These are phyloP conservation scores for Biscutella laevigata DNA, from an alignment of 441 rosid species.

Conservation along the genomic window DNA sequence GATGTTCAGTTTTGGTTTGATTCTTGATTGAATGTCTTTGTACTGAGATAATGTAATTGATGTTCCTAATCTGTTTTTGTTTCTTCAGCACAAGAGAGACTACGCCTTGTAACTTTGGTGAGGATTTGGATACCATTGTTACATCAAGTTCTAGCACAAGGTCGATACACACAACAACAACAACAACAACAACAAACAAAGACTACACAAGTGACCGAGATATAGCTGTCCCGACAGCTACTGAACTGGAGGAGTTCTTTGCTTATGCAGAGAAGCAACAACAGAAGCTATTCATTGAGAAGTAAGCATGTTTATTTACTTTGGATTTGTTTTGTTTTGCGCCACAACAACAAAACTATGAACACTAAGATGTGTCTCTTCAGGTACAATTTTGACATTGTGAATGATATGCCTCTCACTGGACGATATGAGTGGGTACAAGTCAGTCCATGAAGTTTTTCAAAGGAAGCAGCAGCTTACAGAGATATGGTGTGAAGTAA, in stretches of 20 bases:
- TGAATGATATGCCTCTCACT: slow-evolving; percentile 44
- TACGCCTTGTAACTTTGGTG: slow-evolving; percentile 45
- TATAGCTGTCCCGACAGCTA: slow-evolving; percentile 25
- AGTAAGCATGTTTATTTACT: slow-evolving; percentile 29
- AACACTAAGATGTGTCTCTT: not conserved
- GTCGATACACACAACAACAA: slow-evolving; percentile 14
- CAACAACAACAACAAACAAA: no score
- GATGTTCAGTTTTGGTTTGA: not conserved
- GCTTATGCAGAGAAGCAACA: slow-evolving; percentile 47
- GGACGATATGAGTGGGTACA: slow-evolving; percentile 61
- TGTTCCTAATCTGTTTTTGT: not conserved
- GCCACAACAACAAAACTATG: not conserved
- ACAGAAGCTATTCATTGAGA: slow-evolving; percentile 39
- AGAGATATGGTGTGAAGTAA: slow-evolving; percentile 15
- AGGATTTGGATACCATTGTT: slow-evolving; percentile 24
- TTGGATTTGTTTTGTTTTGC: not conserved
- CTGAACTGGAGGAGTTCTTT: slow-evolving; percentile 53
- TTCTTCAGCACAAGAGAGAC: slow-evolving; percentile 48
- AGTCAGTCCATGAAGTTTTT: slow-evolving; percentile 30
- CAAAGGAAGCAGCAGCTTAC: slow-evolving; percentile 4
- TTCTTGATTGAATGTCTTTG: not conserved
- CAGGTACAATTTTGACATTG: slow-evolving; percentile 66
- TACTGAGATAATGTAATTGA: slow-evolving; percentile 2
- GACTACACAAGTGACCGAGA: slow-evolving; percentile 21
- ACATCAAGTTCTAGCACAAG: slow-evolving; percentile 45